phyloP scores from a whole-genome alignment of 768 basidiomycete species.

The Termitomyces sp. region DNA sequence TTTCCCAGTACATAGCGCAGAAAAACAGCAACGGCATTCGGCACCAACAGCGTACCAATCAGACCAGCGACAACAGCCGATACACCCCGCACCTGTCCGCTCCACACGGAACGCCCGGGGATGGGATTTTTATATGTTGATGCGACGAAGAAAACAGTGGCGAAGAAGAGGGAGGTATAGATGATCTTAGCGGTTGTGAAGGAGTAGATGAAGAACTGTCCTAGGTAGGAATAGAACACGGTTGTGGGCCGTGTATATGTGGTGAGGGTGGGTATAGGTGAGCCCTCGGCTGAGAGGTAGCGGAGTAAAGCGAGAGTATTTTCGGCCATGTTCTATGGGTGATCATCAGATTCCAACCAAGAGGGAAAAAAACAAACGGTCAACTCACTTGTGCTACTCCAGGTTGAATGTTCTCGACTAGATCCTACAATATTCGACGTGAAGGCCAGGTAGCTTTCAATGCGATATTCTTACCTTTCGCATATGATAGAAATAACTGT shows the following conservation, averaged over 20 bases:
- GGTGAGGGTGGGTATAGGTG: slow-evolving; percentile 63
- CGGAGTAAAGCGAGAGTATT: slow-evolving; percentile 77
- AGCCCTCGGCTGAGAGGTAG: slow-evolving; percentile 64
- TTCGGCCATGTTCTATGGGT: slow-evolving; percentile 78
- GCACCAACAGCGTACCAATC: slow-evolving; percentile 51
- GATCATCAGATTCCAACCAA: slow-evolving; percentile 13
- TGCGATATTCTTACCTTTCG: slow-evolving; percentile 54
- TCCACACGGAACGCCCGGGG: slow-evolving; percentile 28
- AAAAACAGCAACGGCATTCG: slow-evolving; percentile 68
- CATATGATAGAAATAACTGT: slow-evolving; percentile 94
- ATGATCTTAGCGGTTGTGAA: slow-evolving; percentile 63
- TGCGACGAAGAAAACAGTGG: slow-evolving; percentile 38
- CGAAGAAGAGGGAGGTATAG: slow-evolving; percentile 48
- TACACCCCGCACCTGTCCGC: slow-evolving; percentile 36
- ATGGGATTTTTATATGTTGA: slow-evolving; percentile 29
- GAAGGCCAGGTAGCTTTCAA: neutral
- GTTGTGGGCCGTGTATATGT: slow-evolving; percentile 51
- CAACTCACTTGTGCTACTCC: slow-evolving; percentile 62
- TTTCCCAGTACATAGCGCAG: slow-evolving; percentile 59
- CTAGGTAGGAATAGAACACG: slow-evolving; percentile 74
- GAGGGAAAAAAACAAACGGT: neutral
- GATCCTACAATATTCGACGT: slow-evolving; percentile 40
- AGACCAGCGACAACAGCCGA: slow-evolving; percentile 46
- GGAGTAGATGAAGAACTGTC: slow-evolving; percentile 68
- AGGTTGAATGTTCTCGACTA: slow-evolving; percentile 77